Percentiles rank a stretch among this genome's conserved stretches.
These are phyloP conservation scores for Collybiopsis luxurians DNA, from an alignment of 768 basidiomycete genomes.

Conservation along the genomic window DNA sequence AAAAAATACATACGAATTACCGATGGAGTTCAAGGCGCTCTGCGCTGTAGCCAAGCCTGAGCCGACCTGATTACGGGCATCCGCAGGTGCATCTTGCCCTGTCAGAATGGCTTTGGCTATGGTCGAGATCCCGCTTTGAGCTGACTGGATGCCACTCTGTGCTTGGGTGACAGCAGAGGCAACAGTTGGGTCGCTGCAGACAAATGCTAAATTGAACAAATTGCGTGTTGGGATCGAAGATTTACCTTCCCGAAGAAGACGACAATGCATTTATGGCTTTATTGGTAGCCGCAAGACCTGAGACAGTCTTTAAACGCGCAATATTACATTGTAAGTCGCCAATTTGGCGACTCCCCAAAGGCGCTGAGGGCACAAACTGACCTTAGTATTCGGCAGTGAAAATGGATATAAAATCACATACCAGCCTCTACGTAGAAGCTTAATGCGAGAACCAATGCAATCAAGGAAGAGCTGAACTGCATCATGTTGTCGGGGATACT, in stretches of 20 bases:
- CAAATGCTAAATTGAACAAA: neutral
- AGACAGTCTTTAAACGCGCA: slow-evolving; percentile 26
- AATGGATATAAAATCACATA: neutral
- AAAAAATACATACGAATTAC: slow-evolving; percentile 1
- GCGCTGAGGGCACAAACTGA: neutral
- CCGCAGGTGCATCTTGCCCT: slow-evolving; percentile 12
- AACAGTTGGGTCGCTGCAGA: slow-evolving; percentile 12
- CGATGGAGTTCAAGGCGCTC: slow-evolving; percentile 12
- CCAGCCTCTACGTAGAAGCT: neutral
- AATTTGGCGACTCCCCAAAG: slow-evolving; percentile 19
- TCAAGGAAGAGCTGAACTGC: neutral
- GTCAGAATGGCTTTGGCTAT: slow-evolving; percentile 16
- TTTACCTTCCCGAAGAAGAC: slow-evolving; percentile 5
- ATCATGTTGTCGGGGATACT: neutral
- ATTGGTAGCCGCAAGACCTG: slow-evolving; percentile 17
- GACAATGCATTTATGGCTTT: slow-evolving; percentile 17
- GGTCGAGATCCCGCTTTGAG: slow-evolving; percentile 10
- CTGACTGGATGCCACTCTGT: slow-evolving; percentile 11
- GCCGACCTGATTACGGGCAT: slow-evolving; percentile 11
- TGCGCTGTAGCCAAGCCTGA: slow-evolving; percentile 12
- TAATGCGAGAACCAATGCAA: neutral
- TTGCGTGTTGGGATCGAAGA: neutral
- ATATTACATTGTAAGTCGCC: slow-evolving; percentile 30
- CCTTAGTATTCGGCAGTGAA: no score
- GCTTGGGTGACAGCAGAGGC: slow-evolving; percentile 13